Percentiles rank a stretch among this genome's conserved stretches.
phyloP scores from a whole-genome alignment of 2,329 filamentous ascomycete species.

The Scopulariopsis brevicaulis region DNA sequence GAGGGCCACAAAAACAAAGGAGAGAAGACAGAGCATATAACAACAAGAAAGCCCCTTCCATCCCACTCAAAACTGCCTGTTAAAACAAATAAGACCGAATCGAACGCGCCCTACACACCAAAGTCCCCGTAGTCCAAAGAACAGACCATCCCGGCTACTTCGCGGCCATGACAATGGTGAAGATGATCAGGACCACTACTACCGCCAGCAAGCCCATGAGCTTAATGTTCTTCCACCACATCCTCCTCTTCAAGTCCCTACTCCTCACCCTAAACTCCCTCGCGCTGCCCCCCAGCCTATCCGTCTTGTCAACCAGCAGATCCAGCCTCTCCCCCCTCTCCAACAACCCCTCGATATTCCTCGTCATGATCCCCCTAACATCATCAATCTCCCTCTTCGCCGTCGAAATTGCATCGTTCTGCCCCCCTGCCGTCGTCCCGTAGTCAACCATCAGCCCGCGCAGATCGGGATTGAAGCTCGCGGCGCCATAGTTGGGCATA shows the following conservation, averaged over 20 bases:
- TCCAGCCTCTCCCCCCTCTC: conserved; percentile 91
- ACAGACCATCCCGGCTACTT: conserved; percentile 23
- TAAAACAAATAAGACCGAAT: neutral
- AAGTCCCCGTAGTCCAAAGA: neutral
- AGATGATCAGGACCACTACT: conserved; percentile 49
- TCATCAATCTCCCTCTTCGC: conserved; percentile 87
- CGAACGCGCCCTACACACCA: neutral
- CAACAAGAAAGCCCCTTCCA: too few species aligned
- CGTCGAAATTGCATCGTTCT: conserved; percentile 71
- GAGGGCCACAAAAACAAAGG: neutral
- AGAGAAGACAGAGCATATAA: neutral
- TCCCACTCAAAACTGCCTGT: neutral
- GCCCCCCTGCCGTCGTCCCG: conserved; percentile 64
- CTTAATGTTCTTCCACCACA: conserved; percentile 99
- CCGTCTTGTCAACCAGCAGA: conserved; percentile 91
- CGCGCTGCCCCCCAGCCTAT: conserved; percentile 77
- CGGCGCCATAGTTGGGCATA: conserved; percentile 83
- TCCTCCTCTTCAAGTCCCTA: conserved; percentile 74
- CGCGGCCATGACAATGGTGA: conserved; percentile 41
- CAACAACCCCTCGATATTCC: conserved; percentile 83
- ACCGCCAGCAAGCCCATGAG: conserved; percentile 71
- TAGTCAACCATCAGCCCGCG: conserved; percentile 72
- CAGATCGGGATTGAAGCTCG: conserved; percentile 71
- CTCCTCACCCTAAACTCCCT: conserved; percentile 84
- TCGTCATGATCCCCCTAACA: conserved; percentile 85